Conservation (phyloP, 257 asterid species). For the Nicotiana undulata region DNA sequence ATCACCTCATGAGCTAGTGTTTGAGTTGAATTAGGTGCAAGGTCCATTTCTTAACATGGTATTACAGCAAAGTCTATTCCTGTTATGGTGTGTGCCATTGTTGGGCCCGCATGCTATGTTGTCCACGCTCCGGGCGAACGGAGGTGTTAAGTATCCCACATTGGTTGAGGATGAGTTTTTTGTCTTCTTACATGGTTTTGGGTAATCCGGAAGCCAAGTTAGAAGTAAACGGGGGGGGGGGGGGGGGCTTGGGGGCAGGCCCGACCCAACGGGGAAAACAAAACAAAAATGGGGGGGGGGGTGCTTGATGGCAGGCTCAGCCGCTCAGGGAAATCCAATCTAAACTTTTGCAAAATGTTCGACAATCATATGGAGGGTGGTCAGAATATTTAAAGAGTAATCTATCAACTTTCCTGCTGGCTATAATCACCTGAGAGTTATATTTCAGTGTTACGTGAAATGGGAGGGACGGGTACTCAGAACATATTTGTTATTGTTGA, state of each 20-base stretch:
- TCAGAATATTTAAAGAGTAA: not conserved
- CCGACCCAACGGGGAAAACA: too few relatives aligned
- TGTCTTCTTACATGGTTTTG: too few relatives aligned
- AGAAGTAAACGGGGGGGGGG: not conserved
- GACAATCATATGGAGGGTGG: not conserved
- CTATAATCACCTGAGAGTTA: not conserved
- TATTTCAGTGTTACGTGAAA: not conserved
- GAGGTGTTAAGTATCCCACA: too few relatives aligned
- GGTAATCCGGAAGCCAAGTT: not conserved
- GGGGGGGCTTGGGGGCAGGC: not conserved
- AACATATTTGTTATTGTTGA: not conserved
- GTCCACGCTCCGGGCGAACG: too few relatives aligned
- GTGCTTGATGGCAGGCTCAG: not conserved
- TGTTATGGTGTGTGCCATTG: too few relatives aligned
- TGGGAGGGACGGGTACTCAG: not conserved
- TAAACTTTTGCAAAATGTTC: not conserved
- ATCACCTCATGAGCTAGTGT: too few relatives aligned
- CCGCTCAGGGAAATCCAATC: not conserved
- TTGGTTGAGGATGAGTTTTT: too few relatives aligned
- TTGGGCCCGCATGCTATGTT: too few relatives aligned
- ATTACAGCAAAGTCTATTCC: too few relatives aligned
- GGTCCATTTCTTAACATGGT: too few relatives aligned
- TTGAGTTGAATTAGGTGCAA: too few relatives aligned
- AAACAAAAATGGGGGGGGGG: not conserved
- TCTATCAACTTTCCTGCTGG: not conserved